Evolutionary conservation across 805 yeast genomes (phyloP).

Genomic region (Yamadazyma akitaensis): DNA sequence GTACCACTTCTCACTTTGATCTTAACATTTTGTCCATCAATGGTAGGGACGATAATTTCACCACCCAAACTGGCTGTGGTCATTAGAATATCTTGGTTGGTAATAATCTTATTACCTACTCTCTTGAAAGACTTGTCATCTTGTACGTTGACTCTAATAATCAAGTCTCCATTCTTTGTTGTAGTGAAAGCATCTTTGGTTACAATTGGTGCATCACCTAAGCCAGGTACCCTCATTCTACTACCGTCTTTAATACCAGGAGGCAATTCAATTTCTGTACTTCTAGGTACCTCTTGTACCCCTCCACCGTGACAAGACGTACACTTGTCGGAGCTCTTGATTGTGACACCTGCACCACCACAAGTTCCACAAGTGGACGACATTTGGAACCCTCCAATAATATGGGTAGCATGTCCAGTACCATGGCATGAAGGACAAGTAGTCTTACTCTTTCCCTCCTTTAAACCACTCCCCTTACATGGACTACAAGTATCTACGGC

Average conservation of each 20-base stretch:
- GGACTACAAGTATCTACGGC: conserved; percentile 73
- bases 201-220: conserved; percentile 83
- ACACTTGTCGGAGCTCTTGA: conserved; percentile 70
- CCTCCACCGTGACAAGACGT: conserved; percentile 86
- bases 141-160: conserved; percentile 73
- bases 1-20: conserved; percentile 83
- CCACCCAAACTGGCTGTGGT: conserved; percentile 98
- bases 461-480: conserved; percentile 85
- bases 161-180: conserved; percentile 80
- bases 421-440: conserved; percentile 92
- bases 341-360: conserved; percentile 82
- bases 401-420: conserved; percentile 84
- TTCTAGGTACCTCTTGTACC: conserved; percentile 60
- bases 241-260: conserved; percentile 86
- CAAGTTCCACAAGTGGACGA: conserved; percentile 87
- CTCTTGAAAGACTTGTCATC: conserved; percentile 72
- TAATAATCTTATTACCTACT: conserved; percentile 61
- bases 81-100: conserved; percentile 70
- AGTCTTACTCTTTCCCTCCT: conserved; percentile 65
- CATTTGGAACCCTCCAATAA: conserved; percentile 95
- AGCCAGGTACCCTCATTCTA: conserved; percentile 76
- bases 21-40: conserved; percentile 73
- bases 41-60: conserved; percentile 81
- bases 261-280: conserved; percentile 83
- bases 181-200: conserved; percentile 69